phyloP scores from a whole-genome alignment of 805 yeast genomes.

The Zygotorulaspora chibaensis region DNA sequence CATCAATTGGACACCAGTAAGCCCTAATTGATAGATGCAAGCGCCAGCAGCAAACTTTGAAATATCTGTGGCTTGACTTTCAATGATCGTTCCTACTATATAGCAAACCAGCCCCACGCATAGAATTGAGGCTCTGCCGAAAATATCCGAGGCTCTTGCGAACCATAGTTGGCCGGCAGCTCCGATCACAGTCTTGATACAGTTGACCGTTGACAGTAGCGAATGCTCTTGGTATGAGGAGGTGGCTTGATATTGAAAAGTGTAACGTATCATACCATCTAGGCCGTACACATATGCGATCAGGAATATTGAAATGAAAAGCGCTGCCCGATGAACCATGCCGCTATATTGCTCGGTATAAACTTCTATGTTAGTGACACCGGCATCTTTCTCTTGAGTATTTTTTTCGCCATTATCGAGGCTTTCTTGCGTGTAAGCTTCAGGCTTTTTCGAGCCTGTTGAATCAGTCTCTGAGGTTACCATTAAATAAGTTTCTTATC shows the following conservation, averaged over 20 bases:
- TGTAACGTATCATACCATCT: slow-evolving; percentile 46
- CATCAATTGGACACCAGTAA: slow-evolving; percentile 52
- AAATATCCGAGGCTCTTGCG: slow-evolving; percentile 54
- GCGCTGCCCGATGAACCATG: slow-evolving; percentile 34
- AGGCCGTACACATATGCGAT: slow-evolving; percentile 58
- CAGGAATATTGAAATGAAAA: slow-evolving; percentile 48
- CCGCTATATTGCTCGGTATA: slow-evolving; percentile 45
- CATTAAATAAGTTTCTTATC: no score
- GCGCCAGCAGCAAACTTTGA: slow-evolving; percentile 54
- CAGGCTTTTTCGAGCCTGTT: slow-evolving; percentile 1
- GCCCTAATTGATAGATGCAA: slow-evolving; percentile 46
- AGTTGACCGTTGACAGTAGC: slow-evolving; percentile 47
- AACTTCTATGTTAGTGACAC: slow-evolving; percentile 55
- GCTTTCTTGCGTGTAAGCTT: slow-evolving; percentile 1
- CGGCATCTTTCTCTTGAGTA: slow-evolving; percentile 28
- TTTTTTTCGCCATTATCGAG: slow-evolving; percentile 2
- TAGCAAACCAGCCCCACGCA: slow-evolving; percentile 45
- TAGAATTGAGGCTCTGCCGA: slow-evolving; percentile 50
- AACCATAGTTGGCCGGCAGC: slow-evolving; percentile 56
- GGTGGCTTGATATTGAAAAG: slow-evolving; percentile 47
- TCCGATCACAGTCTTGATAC: slow-evolving; percentile 51
- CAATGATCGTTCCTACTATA: slow-evolving; percentile 51
- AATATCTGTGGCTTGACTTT: slow-evolving; percentile 49
- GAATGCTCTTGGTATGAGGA: slow-evolving; percentile 48
- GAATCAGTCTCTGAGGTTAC: neutral